Conservation (phyloP, 257 asterid genomes). For the Petunia axillaris region DNA sequence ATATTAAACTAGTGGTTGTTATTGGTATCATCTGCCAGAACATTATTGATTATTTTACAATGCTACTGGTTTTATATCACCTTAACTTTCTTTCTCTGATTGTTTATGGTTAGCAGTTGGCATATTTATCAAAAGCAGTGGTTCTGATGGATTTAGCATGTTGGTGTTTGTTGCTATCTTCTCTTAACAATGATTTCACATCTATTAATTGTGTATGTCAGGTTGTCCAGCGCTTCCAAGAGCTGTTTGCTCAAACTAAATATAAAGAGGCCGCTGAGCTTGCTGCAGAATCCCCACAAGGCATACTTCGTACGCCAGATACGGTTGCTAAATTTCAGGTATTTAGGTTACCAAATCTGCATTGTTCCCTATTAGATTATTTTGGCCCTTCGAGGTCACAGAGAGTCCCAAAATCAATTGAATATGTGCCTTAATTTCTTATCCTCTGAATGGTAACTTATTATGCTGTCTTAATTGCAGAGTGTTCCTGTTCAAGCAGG, state of each 20-base stretch:
- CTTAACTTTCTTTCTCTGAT: background rate
- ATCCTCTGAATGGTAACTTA: constrained; percentile 7
- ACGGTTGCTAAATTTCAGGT: constrained; percentile 33
- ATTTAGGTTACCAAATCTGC: background rate
- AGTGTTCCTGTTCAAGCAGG: constrained; percentile 99
- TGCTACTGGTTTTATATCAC: background rate
- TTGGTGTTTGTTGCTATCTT: constrained; percentile 18
- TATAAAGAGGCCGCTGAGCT: constrained; percentile 46
- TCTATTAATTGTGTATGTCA: constrained; percentile 31
- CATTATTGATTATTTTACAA: background rate
- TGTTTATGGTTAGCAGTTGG: constrained; percentile 3
- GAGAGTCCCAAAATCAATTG: background rate
- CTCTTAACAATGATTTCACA: constrained; percentile 14
- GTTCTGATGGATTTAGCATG: constrained; percentile 17
- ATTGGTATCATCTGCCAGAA: constrained; percentile 10
- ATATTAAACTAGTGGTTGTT: background rate
- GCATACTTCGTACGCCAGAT: constrained; percentile 30
- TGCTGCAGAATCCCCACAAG: constrained; percentile 35
- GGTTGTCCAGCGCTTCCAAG: constrained; percentile 99
- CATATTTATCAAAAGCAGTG: constrained; percentile 13
- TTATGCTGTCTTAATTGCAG: constrained; percentile 46
- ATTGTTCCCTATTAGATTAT: constrained; percentile 16
- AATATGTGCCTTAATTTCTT: background rate
- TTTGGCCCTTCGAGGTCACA: background rate
- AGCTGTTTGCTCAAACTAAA: constrained; percentile 76